These are phyloP conservation scores for Cystofilobasidium ferigula DNA, from an alignment of 768 basidiomycete species.

Conservation along the genomic window DNA sequence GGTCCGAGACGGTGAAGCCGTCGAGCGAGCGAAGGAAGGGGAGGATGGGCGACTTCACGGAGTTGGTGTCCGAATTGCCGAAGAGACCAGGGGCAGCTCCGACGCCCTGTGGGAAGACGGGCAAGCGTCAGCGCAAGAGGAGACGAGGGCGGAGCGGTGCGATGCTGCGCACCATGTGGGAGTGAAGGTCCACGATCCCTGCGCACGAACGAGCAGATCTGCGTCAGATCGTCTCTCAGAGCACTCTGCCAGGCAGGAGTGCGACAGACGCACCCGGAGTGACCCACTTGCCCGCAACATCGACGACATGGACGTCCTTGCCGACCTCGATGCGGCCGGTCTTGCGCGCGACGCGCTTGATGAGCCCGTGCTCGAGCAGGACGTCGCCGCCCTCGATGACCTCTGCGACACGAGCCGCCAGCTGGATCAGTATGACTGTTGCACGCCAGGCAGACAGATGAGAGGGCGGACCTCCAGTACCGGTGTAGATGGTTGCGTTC, in stretches of 20 bases:
- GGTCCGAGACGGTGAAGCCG: constrained; percentile 18
- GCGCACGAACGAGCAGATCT: no score
- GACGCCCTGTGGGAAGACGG: neutral
- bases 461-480: no score
- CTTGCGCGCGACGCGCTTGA: neutral
- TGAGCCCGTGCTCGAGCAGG: neutral
- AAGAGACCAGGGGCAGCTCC: neutral
- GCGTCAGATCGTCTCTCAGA: neutral
- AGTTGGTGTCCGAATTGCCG: neutral
- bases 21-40: constrained; percentile 22
- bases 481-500: neutral
- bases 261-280: neutral
- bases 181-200: neutral
- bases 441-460: neutral
- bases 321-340: neutral
- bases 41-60: constrained; percentile 17
- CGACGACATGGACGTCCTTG: neutral
- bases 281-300: neutral
- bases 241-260: neutral
- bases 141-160: neutral
- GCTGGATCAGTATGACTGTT: neutral
- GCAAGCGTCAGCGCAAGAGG: neutral
- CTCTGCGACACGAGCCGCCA: neutral
- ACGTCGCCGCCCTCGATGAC: constrained; percentile 4
- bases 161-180: neutral